Evolutionary conservation across 2,329 filamentous ascomycete genomes (phyloP).

Genomic region (Colletotrichum neosansevieriae): DNA sequence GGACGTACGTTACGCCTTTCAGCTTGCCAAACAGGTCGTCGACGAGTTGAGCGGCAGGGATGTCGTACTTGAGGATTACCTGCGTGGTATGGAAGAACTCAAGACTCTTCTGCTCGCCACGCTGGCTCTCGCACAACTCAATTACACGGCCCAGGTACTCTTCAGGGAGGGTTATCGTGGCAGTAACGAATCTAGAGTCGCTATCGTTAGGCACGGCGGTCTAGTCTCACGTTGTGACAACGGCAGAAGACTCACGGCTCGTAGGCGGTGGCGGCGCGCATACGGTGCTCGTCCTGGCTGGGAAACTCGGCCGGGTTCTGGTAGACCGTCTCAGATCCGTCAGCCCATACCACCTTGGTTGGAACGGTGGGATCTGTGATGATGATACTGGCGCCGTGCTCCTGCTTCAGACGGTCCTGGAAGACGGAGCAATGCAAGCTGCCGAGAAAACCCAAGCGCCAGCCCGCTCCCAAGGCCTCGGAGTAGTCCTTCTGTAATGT

Average conservation of each 20-base stretch:
- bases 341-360: slow-evolving; percentile 83
- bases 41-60: slow-evolving; percentile 90
- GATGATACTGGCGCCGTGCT: slow-evolving; percentile 94
- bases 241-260: slow-evolving; percentile 60
- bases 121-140: slow-evolving; percentile 90
- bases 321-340: slow-evolving; percentile 83
- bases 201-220: slow-evolving; percentile 10
- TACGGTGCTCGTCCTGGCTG: slow-evolving; percentile 66
- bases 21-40: slow-evolving; percentile 98
- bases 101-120: slow-evolving; percentile 87
- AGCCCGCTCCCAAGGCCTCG: slow-evolving; percentile 92
- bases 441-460: slow-evolving; percentile 94
- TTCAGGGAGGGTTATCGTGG: slow-evolving; percentile 91
- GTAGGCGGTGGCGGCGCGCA: slow-evolving; percentile 58
- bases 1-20: slow-evolving; percentile 80
- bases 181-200: slow-evolving; percentile 71
- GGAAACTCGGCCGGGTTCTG: slow-evolving; percentile 92
- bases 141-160: slow-evolving; percentile 96
- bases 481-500: slow-evolving; percentile 95
- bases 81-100: slow-evolving; percentile 93
- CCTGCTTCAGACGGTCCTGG: slow-evolving; percentile 92
- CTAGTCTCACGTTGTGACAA: not conserved
- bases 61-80: slow-evolving; percentile 92
- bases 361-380: slow-evolving; percentile 97
- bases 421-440: slow-evolving; percentile 99